These are phyloP conservation scores for bread wheat (Triticum aestivum) DNA, from an alignment of 176 grass and related monocot species.

Conservation along the genomic window IWGSC_CS_RefSeq_v2.1 NC_057800.1:695044001-695044500, in stretches of 20 bases:
- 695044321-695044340: conserved; percentile 47
- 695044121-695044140: conserved; percentile 52
- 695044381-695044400: conserved; percentile 25
- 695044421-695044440: conserved; percentile 38
- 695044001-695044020: background rate
- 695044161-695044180: conserved; percentile 44
- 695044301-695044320: conserved; percentile 58
- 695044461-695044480: background rate
- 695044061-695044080: background rate
- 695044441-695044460: conserved; percentile 33
- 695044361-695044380: conserved; percentile 8
- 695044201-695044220: conserved; percentile 50
- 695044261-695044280: background rate
- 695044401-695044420: conserved; percentile 8
- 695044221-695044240: background rate
- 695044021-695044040: background rate
- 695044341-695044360: conserved; percentile 26
- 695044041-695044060: conserved; percentile 17
- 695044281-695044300: background rate
- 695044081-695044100: background rate
- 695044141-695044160: conserved; percentile 46
- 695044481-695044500: conserved; percentile 32
- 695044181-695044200: conserved; percentile 47
- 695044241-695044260: background rate
- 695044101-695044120: background rate